Evolutionary conservation across 768 basidiomycete species (phyloP).

Genomic region (Fistulinella prunicolor): DNA sequence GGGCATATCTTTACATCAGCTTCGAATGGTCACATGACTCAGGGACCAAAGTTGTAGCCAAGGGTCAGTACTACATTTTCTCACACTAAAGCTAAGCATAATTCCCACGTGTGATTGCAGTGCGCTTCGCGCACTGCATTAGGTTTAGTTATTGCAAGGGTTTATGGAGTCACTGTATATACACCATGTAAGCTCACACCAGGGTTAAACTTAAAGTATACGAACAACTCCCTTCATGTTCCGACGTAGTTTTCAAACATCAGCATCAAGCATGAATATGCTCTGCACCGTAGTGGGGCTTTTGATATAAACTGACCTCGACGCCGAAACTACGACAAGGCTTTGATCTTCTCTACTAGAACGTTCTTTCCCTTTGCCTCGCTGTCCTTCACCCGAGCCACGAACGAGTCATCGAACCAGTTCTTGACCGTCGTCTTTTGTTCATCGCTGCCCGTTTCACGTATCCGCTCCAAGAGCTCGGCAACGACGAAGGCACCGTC

Average conservation of each 20-base stretch:
- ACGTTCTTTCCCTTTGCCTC: constrained; percentile 69
- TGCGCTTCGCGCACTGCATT: too few relatives aligned
- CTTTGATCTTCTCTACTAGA: constrained; percentile 56
- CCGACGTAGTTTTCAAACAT: not conserved
- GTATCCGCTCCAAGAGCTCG: constrained; percentile 63
- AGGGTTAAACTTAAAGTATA: too few relatives aligned
- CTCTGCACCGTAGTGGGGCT: not conserved
- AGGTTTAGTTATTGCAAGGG: too few relatives aligned
- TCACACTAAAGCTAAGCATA: too few relatives aligned
- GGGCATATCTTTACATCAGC: too few relatives aligned
- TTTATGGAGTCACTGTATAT: too few relatives aligned
- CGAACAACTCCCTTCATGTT: not conserved
- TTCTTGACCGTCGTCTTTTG: constrained; percentile 45
- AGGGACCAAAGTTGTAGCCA: too few relatives aligned
- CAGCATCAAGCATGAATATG: not conserved
- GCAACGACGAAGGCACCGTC: constrained; percentile 76
- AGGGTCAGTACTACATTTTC: too few relatives aligned
- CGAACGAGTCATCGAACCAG: constrained; percentile 56
- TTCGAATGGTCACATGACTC: too few relatives aligned
- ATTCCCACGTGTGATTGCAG: too few relatives aligned
- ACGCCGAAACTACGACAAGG: constrained; percentile 23
- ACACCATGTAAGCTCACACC: too few relatives aligned
- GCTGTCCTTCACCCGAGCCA: constrained; percentile 47
- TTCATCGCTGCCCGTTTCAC: constrained; percentile 36
- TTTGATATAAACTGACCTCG: constrained; percentile 7